Evolutionary conservation across 805 yeast species (phyloP), one percentile per base, ranked within the genome.

Genomic region (Ogataea siamensis): DNA sequence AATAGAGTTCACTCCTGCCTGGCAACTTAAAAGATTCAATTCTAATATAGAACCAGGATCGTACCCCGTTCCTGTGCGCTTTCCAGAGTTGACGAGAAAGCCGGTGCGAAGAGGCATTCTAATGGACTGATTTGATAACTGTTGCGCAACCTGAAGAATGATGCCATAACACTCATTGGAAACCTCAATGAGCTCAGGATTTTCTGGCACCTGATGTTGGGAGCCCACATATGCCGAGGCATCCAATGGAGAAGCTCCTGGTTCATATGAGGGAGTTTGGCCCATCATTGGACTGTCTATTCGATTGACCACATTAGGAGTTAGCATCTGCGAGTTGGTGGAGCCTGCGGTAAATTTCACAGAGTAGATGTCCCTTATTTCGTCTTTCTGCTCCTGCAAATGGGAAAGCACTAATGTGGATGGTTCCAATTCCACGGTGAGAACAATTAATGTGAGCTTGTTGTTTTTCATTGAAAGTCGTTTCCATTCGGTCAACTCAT

Each of bases 401-500:
- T 55, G 54, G 1, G 63, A 54, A 20, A 64, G 32, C 8, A 62
- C 47, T 31, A 64, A 45, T 3, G 78, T 78, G 0, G 86, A 76
- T 5, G 66, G 58, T 29, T 72, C 69, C 22, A 74, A 66, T 51
- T 76, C 81, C 1, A 81, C 87, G 7, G 89, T 76, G 7, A 83
- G 70, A 9, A 85, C 88, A 19, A 85, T 76, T 49, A 84, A 60
- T 4, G 82, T 78, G 12, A 85, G 60, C 30, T 73, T 73, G 40
- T 69, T 68, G 21, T 68, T 62, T 39, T 73, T 74, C 30, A 80
- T 70, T 9, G 88, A 80, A 18, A 84, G 61, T 40, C 87, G 62
- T 57, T 85, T 80, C 89, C 93, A 82, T 53, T 83, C 86, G 36
- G 83, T 70, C 33, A 85, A 62, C 54, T 85, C 94, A 57, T 85